Percentiles rank a stretch among this genome's conserved stretches.
Conservation (phyloP, 2,329 filamentous ascomycete species). For the Alternaria metachromatica region DNA sequence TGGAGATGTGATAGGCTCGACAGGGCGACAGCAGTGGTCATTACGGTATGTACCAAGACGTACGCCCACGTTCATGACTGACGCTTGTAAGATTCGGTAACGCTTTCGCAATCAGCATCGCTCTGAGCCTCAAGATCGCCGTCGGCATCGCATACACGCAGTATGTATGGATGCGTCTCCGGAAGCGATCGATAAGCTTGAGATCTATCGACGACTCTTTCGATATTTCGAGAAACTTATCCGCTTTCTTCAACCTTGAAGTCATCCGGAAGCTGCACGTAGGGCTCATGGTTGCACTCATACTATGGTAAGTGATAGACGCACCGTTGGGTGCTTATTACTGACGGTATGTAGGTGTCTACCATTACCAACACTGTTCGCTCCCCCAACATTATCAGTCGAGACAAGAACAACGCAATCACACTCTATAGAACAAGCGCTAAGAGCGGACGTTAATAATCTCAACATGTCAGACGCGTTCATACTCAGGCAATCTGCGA, state of each 20-base stretch:
- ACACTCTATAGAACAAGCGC: fast-evolving
- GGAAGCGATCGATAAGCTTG: fast-evolving
- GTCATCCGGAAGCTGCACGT: fast-evolving
- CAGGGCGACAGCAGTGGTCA: background rate
- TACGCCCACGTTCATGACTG: too few relatives aligned
- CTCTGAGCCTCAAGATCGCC: background rate
- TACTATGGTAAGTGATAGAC: background rate
- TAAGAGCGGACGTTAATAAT: background rate
- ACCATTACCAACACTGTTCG: background rate
- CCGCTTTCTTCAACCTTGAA: background rate
- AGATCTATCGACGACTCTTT: background rate
- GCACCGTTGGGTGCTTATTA: fast-evolving
- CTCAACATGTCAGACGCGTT: background rate
- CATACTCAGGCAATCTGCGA: too few relatives aligned
- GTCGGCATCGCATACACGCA: background rate
- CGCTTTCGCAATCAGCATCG: background rate
- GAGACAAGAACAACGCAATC: background rate
- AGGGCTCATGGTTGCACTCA: background rate
- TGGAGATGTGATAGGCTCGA: background rate
- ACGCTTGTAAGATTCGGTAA: background rate
- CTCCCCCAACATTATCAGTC: background rate
- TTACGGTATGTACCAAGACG: background rate
- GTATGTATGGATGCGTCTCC: background rate
- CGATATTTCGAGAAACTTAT: background rate
- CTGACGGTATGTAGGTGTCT: background rate